These are phyloP conservation scores for Heterobasidion annosum DNA, from an alignment of 1,284 basidiomycete species.

Conservation along the genomic window DNA sequence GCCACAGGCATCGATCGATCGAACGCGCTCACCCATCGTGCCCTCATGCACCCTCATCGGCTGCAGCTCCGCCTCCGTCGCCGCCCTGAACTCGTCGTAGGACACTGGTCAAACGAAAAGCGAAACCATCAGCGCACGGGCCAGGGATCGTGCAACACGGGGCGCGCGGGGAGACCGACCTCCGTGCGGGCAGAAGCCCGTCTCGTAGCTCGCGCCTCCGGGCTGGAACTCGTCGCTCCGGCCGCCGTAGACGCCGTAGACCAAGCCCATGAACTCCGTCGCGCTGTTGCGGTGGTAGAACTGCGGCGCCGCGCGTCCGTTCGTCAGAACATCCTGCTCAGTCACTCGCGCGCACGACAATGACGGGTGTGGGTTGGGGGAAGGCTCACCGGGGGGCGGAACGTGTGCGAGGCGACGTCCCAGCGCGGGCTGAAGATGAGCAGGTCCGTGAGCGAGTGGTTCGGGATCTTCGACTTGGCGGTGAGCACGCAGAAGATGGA, in stretches of 20 bases:
- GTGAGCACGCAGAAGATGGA: conserved; percentile 61
- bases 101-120: conserved; percentile 19
- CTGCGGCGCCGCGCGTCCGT: conserved; percentile 16
- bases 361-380: no score
- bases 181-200: conserved; percentile 56
- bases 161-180: conserved; percentile 8
- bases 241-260: conserved; percentile 52
- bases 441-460: conserved; percentile 52
- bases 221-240: conserved; percentile 53
- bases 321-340: background rate
- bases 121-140: no score
- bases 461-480: conserved; percentile 48
- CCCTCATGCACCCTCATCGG: conserved; percentile 45
- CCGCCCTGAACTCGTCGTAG: conserved; percentile 47
- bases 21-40: conserved; percentile 35
- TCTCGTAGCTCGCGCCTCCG: conserved; percentile 52
- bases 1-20: no score
- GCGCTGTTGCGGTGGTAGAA: conserved; percentile 60
- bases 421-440: conserved; percentile 55
- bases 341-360: no score
- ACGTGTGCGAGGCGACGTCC: conserved; percentile 47
- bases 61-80: conserved; percentile 37
- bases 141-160: no score
- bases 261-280: conserved; percentile 53
- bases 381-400: conserved; percentile 30